Conservation (phyloP, 2,329 filamentous ascomycete genomes). For the Rutstroemia sp. region DNA sequence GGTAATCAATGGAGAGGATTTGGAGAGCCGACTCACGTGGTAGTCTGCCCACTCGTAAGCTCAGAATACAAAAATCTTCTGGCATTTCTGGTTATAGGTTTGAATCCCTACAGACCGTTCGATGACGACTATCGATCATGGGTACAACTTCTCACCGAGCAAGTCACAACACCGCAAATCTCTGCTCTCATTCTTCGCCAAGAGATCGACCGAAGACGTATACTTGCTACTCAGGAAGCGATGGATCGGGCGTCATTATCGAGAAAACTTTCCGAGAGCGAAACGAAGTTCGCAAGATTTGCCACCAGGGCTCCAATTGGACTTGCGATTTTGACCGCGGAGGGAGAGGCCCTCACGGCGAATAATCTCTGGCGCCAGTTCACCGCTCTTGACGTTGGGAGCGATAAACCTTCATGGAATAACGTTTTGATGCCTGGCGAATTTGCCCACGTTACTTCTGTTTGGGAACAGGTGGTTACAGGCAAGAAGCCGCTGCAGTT, state of each 20-base stretch:
- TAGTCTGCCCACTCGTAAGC: constrained; percentile 74
- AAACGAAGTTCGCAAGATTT: constrained; percentile 61
- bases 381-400: constrained; percentile 9
- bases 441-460: background rate
- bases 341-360: constrained; percentile 39
- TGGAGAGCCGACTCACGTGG: constrained; percentile 62
- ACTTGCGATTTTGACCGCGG: constrained; percentile 60
- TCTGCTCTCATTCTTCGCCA: constrained; percentile 79
- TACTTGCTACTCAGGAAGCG: constrained; percentile 63
- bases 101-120: constrained; percentile 72
- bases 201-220: constrained; percentile 68
- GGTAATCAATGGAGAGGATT: constrained; percentile 65
- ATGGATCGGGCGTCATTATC: constrained; percentile 60
- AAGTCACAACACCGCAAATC: constrained; percentile 71
- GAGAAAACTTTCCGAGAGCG: constrained; percentile 53
- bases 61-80: constrained; percentile 62
- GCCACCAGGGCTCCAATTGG: constrained; percentile 67
- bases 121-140: constrained; percentile 77
- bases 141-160: constrained; percentile 64
- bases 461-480: constrained; percentile 7
- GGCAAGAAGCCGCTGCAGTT: background rate
- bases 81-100: constrained; percentile 71
- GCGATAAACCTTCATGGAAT: background rate
- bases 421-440: constrained; percentile 1
- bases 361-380: constrained; percentile 14